Conservation (phyloP, 805 yeast genomes). For the Candida koratica region DNA sequence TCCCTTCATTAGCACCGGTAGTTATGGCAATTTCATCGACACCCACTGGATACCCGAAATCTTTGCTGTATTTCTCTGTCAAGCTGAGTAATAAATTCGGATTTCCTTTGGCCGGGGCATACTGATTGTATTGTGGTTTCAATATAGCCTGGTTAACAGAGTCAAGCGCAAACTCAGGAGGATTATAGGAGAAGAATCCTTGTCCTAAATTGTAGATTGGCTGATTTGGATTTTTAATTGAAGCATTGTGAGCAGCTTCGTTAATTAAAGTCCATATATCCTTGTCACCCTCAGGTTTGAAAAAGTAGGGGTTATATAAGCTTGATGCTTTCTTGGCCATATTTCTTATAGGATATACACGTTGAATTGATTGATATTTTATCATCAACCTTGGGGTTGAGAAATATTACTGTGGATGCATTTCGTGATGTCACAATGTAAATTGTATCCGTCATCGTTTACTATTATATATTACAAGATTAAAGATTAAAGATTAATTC, state of each 20-base stretch:
- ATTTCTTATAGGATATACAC: neutral
- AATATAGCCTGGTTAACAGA: conserved; percentile 78
- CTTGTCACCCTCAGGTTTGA: conserved; percentile 56
- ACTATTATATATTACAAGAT: too few relatives aligned
- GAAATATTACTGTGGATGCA: conserved; percentile 5
- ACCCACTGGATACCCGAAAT: conserved; percentile 54
- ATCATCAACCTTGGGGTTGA: conserved; percentile 1
- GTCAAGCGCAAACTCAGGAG: conserved; percentile 86
- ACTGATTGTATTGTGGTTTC: conserved; percentile 77
- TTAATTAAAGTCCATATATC: conserved; percentile 96
- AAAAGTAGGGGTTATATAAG: conserved; percentile 62
- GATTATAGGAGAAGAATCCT: conserved; percentile 94
- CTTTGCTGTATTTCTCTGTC: conserved; percentile 65
- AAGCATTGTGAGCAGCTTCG: conserved; percentile 88
- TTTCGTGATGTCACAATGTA: conserved; percentile 7
- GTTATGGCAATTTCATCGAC: conserved; percentile 71
- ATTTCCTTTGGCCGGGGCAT: conserved; percentile 87
- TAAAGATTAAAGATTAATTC: too few relatives aligned
- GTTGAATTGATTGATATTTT: neutral
- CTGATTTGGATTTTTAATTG: conserved; percentile 55
- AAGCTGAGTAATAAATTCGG: conserved; percentile 69
- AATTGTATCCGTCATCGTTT: too few relatives aligned
- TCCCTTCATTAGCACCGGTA: conserved; percentile 97
- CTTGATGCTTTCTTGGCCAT: conserved; percentile 11
- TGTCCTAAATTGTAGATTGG: conserved; percentile 90